phyloP scores from a whole-genome alignment of 176 grass and related monocot genomes.

The Sorghum bicolor region DNA sequence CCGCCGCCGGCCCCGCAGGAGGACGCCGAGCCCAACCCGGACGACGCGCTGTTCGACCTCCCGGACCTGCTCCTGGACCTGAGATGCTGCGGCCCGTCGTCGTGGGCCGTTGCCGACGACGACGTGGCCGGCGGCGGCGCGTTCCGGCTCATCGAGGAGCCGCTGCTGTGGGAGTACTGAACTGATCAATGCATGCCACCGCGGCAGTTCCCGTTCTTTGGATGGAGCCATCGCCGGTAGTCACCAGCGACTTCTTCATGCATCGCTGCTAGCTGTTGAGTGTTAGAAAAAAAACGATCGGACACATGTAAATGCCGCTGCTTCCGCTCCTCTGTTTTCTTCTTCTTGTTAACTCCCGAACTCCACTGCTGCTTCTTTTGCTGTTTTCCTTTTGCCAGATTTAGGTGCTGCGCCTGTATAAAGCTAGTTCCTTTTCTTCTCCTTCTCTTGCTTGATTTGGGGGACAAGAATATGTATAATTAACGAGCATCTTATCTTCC shows the following conservation, averaged over 20 bases:
- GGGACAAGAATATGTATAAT: slow-evolving; percentile 68
- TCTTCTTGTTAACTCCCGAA: background rate
- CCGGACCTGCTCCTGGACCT: slow-evolving; percentile 89
- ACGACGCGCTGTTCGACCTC: slow-evolving; percentile 78
- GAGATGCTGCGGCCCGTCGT: slow-evolving; percentile 50
- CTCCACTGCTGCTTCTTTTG: background rate
- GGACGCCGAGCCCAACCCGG: background rate
- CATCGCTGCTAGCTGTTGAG: background rate
- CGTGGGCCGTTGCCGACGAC: slow-evolving; percentile 47
- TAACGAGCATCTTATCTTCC: slow-evolving; percentile 42
- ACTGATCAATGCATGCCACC: slow-evolving; percentile 21
- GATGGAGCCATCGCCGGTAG: background rate
- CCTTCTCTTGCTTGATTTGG: slow-evolving; percentile 39
- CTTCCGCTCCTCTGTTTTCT: background rate
- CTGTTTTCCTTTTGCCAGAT: slow-evolving; percentile 1
- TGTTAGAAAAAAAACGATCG: background rate
- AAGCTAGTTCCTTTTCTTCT: slow-evolving; percentile 1
- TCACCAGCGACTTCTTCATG: background rate
- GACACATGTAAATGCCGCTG: slow-evolving; percentile 31
- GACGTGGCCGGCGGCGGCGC: slow-evolving; percentile 28
- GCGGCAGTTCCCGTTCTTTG: background rate
- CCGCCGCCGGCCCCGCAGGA: background rate
- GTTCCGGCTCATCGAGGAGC: slow-evolving; percentile 70
- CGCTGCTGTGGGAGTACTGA: slow-evolving; percentile 74
- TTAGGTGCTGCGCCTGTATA: slow-evolving; percentile 27